phyloP scores from a whole-genome alignment of 1,284 basidiomycete genomes.

The Wallemia ichthyophaga region DNA sequence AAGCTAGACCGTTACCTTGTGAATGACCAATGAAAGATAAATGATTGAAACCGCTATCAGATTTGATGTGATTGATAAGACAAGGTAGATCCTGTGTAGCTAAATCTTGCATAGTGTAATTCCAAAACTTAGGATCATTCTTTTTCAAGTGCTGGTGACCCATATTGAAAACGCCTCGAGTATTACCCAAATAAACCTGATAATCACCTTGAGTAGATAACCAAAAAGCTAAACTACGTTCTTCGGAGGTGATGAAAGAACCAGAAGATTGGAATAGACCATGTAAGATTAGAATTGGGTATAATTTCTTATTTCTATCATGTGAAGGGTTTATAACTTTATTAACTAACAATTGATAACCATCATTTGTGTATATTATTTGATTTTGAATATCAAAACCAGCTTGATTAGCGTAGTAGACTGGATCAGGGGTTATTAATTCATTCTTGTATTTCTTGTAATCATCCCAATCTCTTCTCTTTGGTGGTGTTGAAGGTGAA shows the following conservation, averaged over 20 bases:
- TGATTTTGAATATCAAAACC: constrained; percentile 28
- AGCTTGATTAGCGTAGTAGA: constrained; percentile 24
- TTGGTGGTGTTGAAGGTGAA: constrained; percentile 7
- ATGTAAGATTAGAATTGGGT: constrained; percentile 29
- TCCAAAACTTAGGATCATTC: constrained; percentile 28
- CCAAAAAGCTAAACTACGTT: constrained; percentile 30
- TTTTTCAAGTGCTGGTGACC: constrained; percentile 23
- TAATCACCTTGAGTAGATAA: constrained; percentile 25
- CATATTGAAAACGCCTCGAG: constrained; percentile 29
- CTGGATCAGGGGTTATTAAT: constrained; percentile 23
- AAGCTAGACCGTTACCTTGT: constrained; percentile 26
- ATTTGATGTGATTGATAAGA: constrained; percentile 26
- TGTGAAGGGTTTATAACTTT: constrained; percentile 22
- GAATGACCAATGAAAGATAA: constrained; percentile 31
- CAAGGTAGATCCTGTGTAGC: constrained; percentile 31
- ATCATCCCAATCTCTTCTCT: constrained; percentile 23
- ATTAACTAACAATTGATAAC: constrained; percentile 25
- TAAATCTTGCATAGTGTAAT: constrained; percentile 30
- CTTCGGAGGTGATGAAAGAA: constrained; percentile 30
- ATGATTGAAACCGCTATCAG: constrained; percentile 18
- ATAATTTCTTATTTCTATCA: constrained; percentile 17
- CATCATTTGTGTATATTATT: constrained; percentile 27
- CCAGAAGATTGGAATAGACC: constrained; percentile 32
- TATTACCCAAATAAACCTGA: constrained; percentile 32
- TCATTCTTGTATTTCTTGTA: constrained; percentile 20